Evolutionary conservation across 2,329 filamentous ascomycete genomes (phyloP), one percentile per base, ranked within the genome.

Genomic region (Dothistroma septosporum): DNA sequence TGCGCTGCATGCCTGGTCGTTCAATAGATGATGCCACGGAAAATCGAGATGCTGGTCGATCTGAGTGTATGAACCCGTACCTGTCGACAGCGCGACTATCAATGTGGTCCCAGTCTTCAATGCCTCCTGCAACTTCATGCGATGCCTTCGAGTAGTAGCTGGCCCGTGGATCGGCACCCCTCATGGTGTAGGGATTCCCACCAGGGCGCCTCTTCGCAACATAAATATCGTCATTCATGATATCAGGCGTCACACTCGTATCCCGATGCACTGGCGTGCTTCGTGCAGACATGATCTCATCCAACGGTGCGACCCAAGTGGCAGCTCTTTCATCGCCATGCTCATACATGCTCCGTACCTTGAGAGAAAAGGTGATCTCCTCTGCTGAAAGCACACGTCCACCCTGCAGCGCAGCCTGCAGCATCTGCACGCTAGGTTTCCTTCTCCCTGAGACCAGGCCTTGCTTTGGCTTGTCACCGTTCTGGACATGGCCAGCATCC

Each of bases 81-180:
- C 85, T 79, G 71, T 88, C 85, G 3, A 87, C 84, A 63, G 86
- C 81, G 14, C 76, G 81, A 6, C 78, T 82, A 19, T 82, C 77
- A 11, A 88, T 75, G 70, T 87, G 80, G 61, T 83, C 79, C 85
- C 85, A 88, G 66, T 87, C 85, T 64, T 88, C 85, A 53, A 87
- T 80, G 2, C 85, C 85, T 8, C 85, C 85, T 22, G 85, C 85
- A 33, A 83, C 73, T 72, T 87, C 85, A 54, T 78, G 76, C 11
- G 80, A 76, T 64, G 86, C 82, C 64, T 80, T 66, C 24, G 60
- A 61, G 58, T 72, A 72, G 54, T 60, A 63, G 55, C 65, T 67
- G 14, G 61, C 50, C 58, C 56, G 60, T 57, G 53, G 55, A 52
- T 52, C 31, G 44, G 53, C 12, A 28, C 31, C 24, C 37, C 52